Conservation (phyloP, 441 rosid species). For the Eruca vesicaria region DNA sequence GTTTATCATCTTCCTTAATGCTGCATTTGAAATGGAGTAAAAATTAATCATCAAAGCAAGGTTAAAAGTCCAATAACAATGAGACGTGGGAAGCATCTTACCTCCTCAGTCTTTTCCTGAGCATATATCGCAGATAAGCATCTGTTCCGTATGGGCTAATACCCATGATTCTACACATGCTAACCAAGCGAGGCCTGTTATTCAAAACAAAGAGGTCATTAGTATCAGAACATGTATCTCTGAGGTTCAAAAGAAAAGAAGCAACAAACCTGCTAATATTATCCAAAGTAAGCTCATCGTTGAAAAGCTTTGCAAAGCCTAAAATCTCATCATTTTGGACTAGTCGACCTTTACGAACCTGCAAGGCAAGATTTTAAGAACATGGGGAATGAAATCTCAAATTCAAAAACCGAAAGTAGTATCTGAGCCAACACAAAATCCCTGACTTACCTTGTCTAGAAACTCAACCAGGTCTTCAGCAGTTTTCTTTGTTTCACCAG, state of each 20-base stretch:
- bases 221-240: conserved; percentile 9
- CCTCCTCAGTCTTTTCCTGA: conserved; percentile 78
- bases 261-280: conserved; percentile 66
- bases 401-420: neutral
- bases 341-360: conserved; percentile 71
- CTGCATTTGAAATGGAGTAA: conserved; percentile 37
- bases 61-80: conserved; percentile 12
- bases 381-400: neutral
- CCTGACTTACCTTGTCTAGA: conserved; percentile 43
- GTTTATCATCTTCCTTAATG: conserved; percentile 85
- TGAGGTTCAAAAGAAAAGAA: neutral
- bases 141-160: conserved; percentile 86
- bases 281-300: conserved; percentile 82
- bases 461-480: conserved; percentile 66
- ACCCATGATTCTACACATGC: conserved; percentile 90
- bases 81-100: conserved; percentile 32
- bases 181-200: conserved; percentile 73
- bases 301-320: conserved; percentile 81
- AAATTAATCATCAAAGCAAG: conserved; percentile 7
- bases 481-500: conserved; percentile 53
- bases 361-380: conserved; percentile 17
- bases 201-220: conserved; percentile 14
- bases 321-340: conserved; percentile 77
- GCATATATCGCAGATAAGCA: conserved; percentile 83
- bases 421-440: conserved; percentile 16